A percentile compares a stretch with the other conserved stretches of the same genome.
These are phyloP conservation scores for Chalaropsis thielavioides DNA, from an alignment of 2,329 filamentous ascomycete species.

Conservation along the genomic window DNA sequence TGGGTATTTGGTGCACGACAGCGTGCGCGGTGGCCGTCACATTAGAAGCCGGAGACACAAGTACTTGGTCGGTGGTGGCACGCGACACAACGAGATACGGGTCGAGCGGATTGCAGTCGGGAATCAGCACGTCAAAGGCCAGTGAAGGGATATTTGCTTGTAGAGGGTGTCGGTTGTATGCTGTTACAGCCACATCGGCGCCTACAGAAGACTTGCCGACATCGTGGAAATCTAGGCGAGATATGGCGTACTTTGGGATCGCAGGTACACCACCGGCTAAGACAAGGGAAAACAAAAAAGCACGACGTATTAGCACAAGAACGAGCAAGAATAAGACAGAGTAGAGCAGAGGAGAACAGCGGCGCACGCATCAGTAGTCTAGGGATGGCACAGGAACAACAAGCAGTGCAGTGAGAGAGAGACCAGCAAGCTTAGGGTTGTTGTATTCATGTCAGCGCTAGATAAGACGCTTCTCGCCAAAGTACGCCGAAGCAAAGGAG, in stretches of 20 bases:
- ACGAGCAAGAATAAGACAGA: slow-evolving; percentile 9
- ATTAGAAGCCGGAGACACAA: slow-evolving; percentile 52
- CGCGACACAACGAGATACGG: slow-evolving; percentile 66
- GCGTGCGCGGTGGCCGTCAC: slow-evolving; percentile 58
- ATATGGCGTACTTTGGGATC: slow-evolving; percentile 71
- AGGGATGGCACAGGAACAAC: slow-evolving; percentile 3
- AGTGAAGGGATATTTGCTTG: slow-evolving; percentile 63
- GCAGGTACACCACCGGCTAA: slow-evolving; percentile 56
- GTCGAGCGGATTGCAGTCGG: slow-evolving; percentile 59
- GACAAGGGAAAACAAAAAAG: slow-evolving; percentile 25
- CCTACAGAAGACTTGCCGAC: slow-evolving; percentile 54
- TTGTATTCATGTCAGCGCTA: slow-evolving; percentile 11
- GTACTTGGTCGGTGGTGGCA: slow-evolving; percentile 51
- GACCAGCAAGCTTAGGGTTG: not conserved
- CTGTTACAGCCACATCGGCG: slow-evolving; percentile 59
- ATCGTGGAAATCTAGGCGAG: slow-evolving; percentile 66
- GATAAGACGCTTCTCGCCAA: slow-evolving; percentile 40
- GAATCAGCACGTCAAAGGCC: slow-evolving; percentile 70
- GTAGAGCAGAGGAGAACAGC: not conserved
- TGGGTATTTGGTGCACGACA: slow-evolving; percentile 57
- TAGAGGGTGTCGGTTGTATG: slow-evolving; percentile 66
- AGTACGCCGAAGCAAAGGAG: slow-evolving; percentile 45
- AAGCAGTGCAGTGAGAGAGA: not conserved
- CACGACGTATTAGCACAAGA: slow-evolving; percentile 21
- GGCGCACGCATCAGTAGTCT: not conserved